A percentile compares a stretch with the other conserved stretches of the same genome.
Evolutionary conservation across 139 green algal genomes (phyloP).

Genomic region (Astrephomene gubernaculifera): DNA sequence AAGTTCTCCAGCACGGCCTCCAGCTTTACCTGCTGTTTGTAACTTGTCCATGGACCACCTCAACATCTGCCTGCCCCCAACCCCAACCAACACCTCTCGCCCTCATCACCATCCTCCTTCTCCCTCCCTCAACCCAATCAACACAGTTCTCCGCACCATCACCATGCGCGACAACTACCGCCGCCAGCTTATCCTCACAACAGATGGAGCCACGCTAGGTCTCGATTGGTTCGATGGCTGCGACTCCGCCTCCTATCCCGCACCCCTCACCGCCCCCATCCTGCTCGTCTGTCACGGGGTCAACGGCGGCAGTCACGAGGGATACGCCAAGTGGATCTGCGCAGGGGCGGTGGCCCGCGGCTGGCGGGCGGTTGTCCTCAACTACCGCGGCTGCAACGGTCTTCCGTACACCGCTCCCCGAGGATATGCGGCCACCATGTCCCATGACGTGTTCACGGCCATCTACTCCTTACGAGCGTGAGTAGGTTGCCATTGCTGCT

Average conservation of each 20-base stretch:
- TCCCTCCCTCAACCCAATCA: not conserved
- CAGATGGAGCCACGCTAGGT: slow-evolving; percentile 71
- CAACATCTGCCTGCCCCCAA: no score
- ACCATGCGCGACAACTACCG: slow-evolving; percentile 53
- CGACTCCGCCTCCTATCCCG: slow-evolving; percentile 40
- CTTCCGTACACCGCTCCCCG: slow-evolving; percentile 66
- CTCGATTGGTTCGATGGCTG: slow-evolving; percentile 79
- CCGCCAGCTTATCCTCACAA: slow-evolving; percentile 58
- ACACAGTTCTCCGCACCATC: not conserved
- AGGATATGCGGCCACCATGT: slow-evolving; percentile 67
- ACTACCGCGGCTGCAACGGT: slow-evolving; percentile 74
- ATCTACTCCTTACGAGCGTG: slow-evolving; percentile 60
- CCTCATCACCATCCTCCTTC: not conserved
- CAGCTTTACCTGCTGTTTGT: no score
- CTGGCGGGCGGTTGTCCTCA: slow-evolving; percentile 51
- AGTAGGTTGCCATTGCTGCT: slow-evolving; percentile 21
- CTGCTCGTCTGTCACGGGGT: slow-evolving; percentile 74
- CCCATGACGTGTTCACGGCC: slow-evolving; percentile 65
- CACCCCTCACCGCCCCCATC: slow-evolving; percentile 48
- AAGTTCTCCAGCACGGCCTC: no score
- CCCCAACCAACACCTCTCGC: not conserved
- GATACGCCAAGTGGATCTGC: slow-evolving; percentile 80
- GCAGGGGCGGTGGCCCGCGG: slow-evolving; percentile 47
- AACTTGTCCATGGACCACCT: no score
- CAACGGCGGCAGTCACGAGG: slow-evolving; percentile 76